Percentiles rank a stretch among this genome's conserved stretches.
Conservation (phyloP, 2,329 filamentous ascomycete genomes). For the Talaromyces rugulosus region DNA sequence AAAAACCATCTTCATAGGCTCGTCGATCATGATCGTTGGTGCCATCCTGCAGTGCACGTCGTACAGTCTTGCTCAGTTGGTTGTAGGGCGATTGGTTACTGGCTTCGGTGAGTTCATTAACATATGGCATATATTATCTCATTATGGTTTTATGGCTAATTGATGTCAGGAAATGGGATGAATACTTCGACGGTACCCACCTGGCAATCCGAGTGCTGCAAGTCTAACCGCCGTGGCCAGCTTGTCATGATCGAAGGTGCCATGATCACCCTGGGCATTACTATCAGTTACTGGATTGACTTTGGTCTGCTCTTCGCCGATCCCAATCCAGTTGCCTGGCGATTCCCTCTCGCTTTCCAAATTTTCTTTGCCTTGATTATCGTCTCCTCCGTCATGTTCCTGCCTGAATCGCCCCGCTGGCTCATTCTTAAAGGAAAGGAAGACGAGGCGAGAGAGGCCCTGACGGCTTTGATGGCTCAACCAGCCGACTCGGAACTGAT, state of each 20-base stretch:
- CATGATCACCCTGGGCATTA: slow-evolving; percentile 49
- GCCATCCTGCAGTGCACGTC: slow-evolving; percentile 47
- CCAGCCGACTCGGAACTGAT: slow-evolving; percentile 43
- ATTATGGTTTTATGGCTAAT: too few relatives aligned
- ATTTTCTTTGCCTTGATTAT: slow-evolving; percentile 54
- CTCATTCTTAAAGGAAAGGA: slow-evolving; percentile 54
- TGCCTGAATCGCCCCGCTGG: slow-evolving; percentile 58
- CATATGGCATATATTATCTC: too few relatives aligned
- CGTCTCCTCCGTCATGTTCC: slow-evolving; percentile 42
- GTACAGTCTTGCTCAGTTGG: slow-evolving; percentile 46
- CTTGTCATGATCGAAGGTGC: slow-evolving; percentile 52
- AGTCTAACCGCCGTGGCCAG: slow-evolving; percentile 47
- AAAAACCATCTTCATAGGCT: slow-evolving; percentile 47
- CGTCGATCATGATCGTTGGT: slow-evolving; percentile 48
- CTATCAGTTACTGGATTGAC: slow-evolving; percentile 50
- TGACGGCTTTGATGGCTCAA: slow-evolving; percentile 45
- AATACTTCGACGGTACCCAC: slow-evolving; percentile 51
- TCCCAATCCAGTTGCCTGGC: slow-evolving; percentile 46
- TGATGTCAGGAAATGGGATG: slow-evolving; percentile 40
- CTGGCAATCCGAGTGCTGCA: slow-evolving; percentile 50
- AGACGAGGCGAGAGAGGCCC: slow-evolving; percentile 47
- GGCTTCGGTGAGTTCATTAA: slow-evolving; percentile 34
- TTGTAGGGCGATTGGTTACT: slow-evolving; percentile 50
- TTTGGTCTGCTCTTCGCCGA: slow-evolving; percentile 52
- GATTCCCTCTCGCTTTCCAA: slow-evolving; percentile 56